phyloP scores from a whole-genome alignment of 805 yeast species.

The Dipodascopsis uninucleata region DNA sequence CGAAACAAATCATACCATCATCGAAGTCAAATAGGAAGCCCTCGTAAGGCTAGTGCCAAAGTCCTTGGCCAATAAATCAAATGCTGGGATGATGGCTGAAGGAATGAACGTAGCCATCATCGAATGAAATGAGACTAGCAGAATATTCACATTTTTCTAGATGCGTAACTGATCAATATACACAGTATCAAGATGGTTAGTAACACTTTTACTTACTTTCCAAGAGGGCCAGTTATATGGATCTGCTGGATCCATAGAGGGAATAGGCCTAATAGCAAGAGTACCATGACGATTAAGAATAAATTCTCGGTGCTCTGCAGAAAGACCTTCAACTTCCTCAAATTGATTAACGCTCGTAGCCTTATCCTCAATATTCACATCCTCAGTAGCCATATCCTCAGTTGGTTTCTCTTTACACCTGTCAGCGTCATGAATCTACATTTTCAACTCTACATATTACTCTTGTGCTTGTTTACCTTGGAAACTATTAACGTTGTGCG shows the following conservation, averaged over 20 bases:
- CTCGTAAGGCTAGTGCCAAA: conserved; percentile 16
- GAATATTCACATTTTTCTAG: conserved; percentile 15
- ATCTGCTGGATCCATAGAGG: conserved; percentile 14
- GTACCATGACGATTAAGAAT: conserved; percentile 24
- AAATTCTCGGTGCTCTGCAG: conserved; percentile 10
- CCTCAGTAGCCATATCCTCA: too few relatives aligned
- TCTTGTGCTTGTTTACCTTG: too few relatives aligned
- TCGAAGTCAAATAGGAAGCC: conserved; percentile 19
- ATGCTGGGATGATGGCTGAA: conserved; percentile 23
- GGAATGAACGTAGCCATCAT: conserved; percentile 23
- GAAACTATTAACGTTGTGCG: too few relatives aligned
- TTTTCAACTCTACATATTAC: too few relatives aligned
- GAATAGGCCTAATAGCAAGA: conserved; percentile 24
- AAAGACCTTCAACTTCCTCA: neutral
- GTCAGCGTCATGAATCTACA: too few relatives aligned
- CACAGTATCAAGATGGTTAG: neutral
- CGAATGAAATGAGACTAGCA: conserved; percentile 14
- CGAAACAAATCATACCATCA: too few relatives aligned
- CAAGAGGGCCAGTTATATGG: conserved; percentile 20
- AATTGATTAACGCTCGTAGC: too few relatives aligned
- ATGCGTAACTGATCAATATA: neutral
- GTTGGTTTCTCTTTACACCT: too few relatives aligned
- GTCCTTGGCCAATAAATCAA: conserved; percentile 14
- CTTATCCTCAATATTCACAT: too few relatives aligned
- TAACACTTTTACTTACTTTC: conserved; percentile 1